These are phyloP conservation scores for Moniliophthora roreri DNA, from an alignment of 1,284 basidiomycete species.

Conservation along the genomic window DNA sequence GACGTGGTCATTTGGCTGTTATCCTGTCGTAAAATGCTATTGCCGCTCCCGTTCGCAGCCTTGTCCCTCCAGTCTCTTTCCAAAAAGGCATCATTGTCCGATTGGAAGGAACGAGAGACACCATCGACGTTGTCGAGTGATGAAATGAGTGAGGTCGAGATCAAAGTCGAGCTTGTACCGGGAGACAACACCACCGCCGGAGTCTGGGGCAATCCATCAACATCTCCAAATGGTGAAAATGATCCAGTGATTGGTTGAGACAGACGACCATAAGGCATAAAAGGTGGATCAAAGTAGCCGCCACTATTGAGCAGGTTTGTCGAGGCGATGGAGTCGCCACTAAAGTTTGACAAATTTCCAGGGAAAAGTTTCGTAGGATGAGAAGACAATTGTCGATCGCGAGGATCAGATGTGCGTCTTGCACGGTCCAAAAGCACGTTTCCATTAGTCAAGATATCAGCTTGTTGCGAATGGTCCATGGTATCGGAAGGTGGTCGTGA, in stretches of 20 bases:
- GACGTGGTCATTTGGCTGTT: conserved; percentile 30
- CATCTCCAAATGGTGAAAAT: conserved; percentile 55
- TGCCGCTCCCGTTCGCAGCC: conserved; percentile 25
- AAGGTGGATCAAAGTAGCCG: conserved; percentile 28
- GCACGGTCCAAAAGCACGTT: not conserved
- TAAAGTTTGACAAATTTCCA: conserved; percentile 35
- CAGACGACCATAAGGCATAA: not conserved
- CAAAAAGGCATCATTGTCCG: conserved; percentile 52
- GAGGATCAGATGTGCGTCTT: conserved; percentile 18
- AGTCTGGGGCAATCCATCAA: conserved; percentile 19
- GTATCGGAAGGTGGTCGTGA: not conserved
- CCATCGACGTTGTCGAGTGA: conserved; percentile 47
- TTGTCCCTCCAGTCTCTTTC: conserved; percentile 49
- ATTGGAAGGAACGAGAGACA: conserved; percentile 53
- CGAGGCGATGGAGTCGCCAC: conserved; percentile 15
- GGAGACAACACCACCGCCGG: conserved; percentile 32
- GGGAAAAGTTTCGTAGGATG: conserved; percentile 37
- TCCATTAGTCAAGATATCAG: not conserved
- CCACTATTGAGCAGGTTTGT: conserved; percentile 30
- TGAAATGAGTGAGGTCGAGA: conserved; percentile 57
- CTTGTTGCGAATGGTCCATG: conserved; percentile 2
- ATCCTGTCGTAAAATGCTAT: conserved; percentile 17
- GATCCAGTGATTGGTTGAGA: conserved; percentile 13
- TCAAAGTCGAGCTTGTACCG: conserved; percentile 45
- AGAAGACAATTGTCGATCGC: conserved; percentile 26